Evolutionary conservation across 1,284 basidiomycete genomes (phyloP), one percentile per base, ranked within the genome.

Genomic region (Dichomitus squalens): DNA sequence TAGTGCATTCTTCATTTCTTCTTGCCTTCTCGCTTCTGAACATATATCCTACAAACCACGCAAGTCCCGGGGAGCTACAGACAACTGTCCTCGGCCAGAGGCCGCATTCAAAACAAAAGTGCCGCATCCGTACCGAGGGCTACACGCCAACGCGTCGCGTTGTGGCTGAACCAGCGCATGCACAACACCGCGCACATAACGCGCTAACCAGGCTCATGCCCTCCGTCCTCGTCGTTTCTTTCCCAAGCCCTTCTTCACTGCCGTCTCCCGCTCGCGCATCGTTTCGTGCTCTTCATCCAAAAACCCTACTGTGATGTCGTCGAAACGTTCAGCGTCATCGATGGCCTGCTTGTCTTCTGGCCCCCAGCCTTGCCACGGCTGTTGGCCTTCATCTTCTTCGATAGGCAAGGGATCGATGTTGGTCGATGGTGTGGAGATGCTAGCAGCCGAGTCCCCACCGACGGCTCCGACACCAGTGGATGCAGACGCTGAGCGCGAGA

Each of bases 241-340:
- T 2, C 14, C 49, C 36, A 12, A 21, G 8, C 9, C 29, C 27
- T 6, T 21, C 25, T 20, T 25, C 16, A 23, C 7, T 31, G 33
- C 20, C 59, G 52, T 58, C 61, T 58, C 57, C 31, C 43, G 53
- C 54, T 18, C 55, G 7, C 61, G 52, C 59, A 64, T 62, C 41
- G 54, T 54, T 50, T 55, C 60, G 50, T 64, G 62, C 64, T 86
- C 85, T 71, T 87, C 85, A 52, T 87, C 85, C 75, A 87, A 75
- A 53, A 86, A 79, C 5, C 84, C 83, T 14, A 84, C 77, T 9
- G 80, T 82, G 57, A 86, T 79, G 66, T 87, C 82, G 61, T 88
- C 81, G 67, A 87, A 89, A 60, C 75, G 73, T 70, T 90, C 87
- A 14, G 76, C 82, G 63, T 89, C 86, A 34, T 87, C 86, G 16